A percentile compares a stretch with the other conserved stretches of the same genome.
phyloP scores from a whole-genome alignment of 192 early-diverging fungal genomes.

The Coemansia sp. region DNA sequence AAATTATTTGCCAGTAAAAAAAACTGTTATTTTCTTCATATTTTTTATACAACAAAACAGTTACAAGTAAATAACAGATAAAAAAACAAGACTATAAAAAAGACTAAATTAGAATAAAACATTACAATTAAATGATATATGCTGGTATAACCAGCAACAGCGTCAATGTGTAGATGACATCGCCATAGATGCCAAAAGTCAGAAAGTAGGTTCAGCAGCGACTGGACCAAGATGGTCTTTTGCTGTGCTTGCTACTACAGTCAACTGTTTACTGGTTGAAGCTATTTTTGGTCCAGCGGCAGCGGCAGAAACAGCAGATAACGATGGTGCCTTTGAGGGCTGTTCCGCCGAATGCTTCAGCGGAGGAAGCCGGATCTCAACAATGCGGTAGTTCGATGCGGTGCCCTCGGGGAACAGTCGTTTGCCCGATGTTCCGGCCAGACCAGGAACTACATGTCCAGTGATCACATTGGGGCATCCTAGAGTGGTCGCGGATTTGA shows the following conservation, averaged over 20 bases:
- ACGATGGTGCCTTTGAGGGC: background rate
- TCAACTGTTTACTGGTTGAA: too few relatives aligned
- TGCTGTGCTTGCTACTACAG: too few relatives aligned
- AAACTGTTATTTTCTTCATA: background rate
- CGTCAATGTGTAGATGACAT: too few relatives aligned
- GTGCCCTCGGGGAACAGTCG: slow-evolving; percentile 38
- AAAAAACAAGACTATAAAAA: slow-evolving; percentile 4
- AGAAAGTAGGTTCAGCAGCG: too few relatives aligned
- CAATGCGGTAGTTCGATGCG: slow-evolving; percentile 34
- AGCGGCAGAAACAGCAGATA: background rate
- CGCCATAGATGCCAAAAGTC: too few relatives aligned
- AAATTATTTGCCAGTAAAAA: background rate
- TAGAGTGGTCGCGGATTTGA: background rate
- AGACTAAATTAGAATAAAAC: background rate
- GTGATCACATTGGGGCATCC: background rate
- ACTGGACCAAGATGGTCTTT: too few relatives aligned
- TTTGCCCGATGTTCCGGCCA: slow-evolving; percentile 30
- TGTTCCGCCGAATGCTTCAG: slow-evolving; percentile 23
- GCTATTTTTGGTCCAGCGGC: background rate
- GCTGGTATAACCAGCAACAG: too few relatives aligned
- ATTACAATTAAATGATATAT: background rate
- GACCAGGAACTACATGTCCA: slow-evolving; percentile 31
- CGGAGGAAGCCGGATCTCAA: slow-evolving; percentile 43
- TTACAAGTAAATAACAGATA: background rate
- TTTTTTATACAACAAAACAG: background rate